Base-by-base conservation (phyloP, 257 asterid species). In the Paraleonurus japonicus region DNA sequence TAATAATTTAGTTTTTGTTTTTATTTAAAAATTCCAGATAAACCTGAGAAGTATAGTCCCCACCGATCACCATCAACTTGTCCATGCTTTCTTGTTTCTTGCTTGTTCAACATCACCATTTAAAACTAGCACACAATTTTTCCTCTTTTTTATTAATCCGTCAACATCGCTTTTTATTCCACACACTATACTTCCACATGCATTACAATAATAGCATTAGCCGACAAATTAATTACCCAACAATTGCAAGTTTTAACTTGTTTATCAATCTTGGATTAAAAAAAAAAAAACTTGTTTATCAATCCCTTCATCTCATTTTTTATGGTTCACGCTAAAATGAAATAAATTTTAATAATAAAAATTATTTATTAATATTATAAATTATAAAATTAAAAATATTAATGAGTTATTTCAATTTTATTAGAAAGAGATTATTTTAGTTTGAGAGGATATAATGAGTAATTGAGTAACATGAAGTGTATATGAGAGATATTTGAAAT, bases 11-110 rank as follows among this genome's bases (percentile, higher is more conserved):
- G 35, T 0, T 12, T 54, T 12, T 13, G 22, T 54, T 27, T 22
- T 0, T 35, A 1, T 28, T n/a, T n/a, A n/a, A 0, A 22, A 55
- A 22, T 2, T 20, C 6, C 30, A 5, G 61, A 69, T 57, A 65
- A 60, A 16, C 22, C 47, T n/a, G n/a, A 41, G 50, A 35, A 45
- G 16, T 4, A 19, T 39, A 3, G 76, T 22, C 64, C 81, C 78
- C 74, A 71, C 71, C 33, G 9, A 53, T 28, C 65, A 27, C 33
- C 22, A 2, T 27, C 15, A 55, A 67, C 54, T 63, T 53, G 85
- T 73, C 81, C 79, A 41, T 35, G 69, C 59, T 47, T 65, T 20
- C 37, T 65, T 70, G 75, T 62, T 48, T 78, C 78, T 64, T 23
- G 61, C 75, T 54, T 26, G 2, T 65, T 73, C 75, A 73, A 69